Conservation (phyloP, 2,329 filamentous ascomycete genomes). For the Sordariomycetes sp. region DNA sequence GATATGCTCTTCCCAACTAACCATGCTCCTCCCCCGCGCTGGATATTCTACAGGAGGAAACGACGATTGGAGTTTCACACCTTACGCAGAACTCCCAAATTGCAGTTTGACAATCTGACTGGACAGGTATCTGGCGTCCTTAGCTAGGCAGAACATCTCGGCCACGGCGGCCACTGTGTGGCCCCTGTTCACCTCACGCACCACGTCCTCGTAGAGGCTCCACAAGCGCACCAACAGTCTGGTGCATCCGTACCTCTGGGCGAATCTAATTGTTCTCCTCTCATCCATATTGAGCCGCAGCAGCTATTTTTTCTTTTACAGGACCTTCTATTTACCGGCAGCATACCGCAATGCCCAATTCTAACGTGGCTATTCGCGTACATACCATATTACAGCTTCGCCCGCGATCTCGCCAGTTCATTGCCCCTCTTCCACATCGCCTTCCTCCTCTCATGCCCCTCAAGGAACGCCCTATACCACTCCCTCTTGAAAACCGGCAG, state of each 20-base stretch:
- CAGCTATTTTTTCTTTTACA: no score
- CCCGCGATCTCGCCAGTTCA: not conserved
- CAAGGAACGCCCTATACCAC: slow-evolving; percentile 1
- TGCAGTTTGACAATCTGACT: no score
- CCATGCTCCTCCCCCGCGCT: no score
- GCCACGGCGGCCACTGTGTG: slow-evolving; percentile 93
- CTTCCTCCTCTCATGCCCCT: slow-evolving; percentile 2
- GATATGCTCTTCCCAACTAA: no score
- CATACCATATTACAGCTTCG: not conserved
- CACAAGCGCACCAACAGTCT: slow-evolving; percentile 92
- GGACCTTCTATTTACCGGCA: no score
- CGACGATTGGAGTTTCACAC: no score
- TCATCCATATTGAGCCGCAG: no score
- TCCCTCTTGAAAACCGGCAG: slow-evolving; percentile 2
- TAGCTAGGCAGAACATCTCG: slow-evolving; percentile 93
- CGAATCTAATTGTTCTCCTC: no score
- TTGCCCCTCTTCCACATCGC: not conserved
- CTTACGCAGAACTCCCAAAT: no score
- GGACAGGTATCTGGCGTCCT: slow-evolving; percentile 96
- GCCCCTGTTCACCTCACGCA: slow-evolving; percentile 92
- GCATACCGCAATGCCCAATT: no score
- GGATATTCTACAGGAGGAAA: no score
- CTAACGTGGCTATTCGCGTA: no score
- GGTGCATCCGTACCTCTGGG: slow-evolving; percentile 98
- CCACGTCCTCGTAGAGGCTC: slow-evolving; percentile 94